Base-by-base conservation (phyloP, 164 flowering plant species). In the Dillenia turbinata region DNA sequence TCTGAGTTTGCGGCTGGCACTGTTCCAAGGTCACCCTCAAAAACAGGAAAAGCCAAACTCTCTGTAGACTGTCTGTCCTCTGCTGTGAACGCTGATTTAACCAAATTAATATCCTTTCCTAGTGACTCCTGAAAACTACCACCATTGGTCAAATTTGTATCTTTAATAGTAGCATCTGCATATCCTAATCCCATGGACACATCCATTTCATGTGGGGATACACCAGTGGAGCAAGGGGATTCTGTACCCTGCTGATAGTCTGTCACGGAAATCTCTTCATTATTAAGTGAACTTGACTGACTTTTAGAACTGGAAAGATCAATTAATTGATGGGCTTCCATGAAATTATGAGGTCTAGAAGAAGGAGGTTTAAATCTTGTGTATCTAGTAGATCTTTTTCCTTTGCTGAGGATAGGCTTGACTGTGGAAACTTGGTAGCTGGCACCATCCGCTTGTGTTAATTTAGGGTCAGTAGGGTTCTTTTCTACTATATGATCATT, bases 11-110 rank as follows among this genome's bases (percentile, higher is more conserved):
- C 56, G 16, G 59, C 47, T 50, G 71, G 60, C 16, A 26, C 62
- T 8, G 52, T 54, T 43, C 67, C 74, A 47, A 60, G 66, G 58
- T 76, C 78, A 51, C 22, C 9, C 17, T 67, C 68, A 54, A 64
- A 70, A 57, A 48, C 63, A 45, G 66, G 59, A 49, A 48, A 59
- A 56, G 24, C 71, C n/a, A 67, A 66, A 60, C 53, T 56, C 49
- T 72, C 73, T 14, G 64, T 62, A 54, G 78, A 70, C 55, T 50
- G 68, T 46, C 47, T 70, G 52, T 72, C 85, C 59, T 74, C 76
- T 62, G 68, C 69, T 17, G 46, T 65, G 66, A 77, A 55, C 13
- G 63, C 68, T 10, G 51, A 49, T 56, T 75, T 50, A 49, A 63
- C 62, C 56, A 47, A 54, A 10, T 45, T 65, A 16, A 67, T 56